Base-by-base conservation (phyloP, 805 yeast genomes). In the Jamesozyma piceae region DNA sequence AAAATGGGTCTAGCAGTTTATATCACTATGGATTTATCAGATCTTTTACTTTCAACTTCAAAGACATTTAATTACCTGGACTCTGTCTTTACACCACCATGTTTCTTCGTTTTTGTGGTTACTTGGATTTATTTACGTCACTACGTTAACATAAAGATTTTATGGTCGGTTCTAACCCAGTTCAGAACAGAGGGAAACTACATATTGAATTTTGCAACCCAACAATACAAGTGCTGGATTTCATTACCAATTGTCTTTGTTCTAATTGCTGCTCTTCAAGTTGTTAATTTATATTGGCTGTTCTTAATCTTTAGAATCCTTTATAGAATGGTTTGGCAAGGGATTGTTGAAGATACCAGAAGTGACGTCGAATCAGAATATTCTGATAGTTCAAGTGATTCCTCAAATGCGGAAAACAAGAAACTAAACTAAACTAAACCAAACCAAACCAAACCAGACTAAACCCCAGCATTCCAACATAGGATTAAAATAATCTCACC, bases 181-280 rank as follows among this genome's bases (percentile, higher is more conserved):
- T 92, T 85, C 67, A 75, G 72, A 50, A 76, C 94, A 2, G 87
- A 85, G 20, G 98, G 98, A 32, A 80, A 80, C 43, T 88, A 72
- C 64, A 74, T 73, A 43, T 70, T 92, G 52, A 78, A 87, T 69
- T 92, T 86, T 78, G 84, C 74, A 11, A 80, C 92, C 26, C 90
- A 89, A 63, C 96, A 92, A 63, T 92, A 90, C 69, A 92, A 92
- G 66, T 92, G 97, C 66, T 87, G 87, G 82, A 85, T 92, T 51
- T 82, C 97, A 20, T 95, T 86, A 66, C 84, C 86, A 42, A 88
- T 92, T 60, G 89, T 90, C 3, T 89, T 92, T 56, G 63, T 66
- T 19, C 73, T 92, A 56, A 74, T 92, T 46, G 69, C 74, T 41
- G 89, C 92, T 1, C 72, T 92, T 49, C 97, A 92, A 63, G 54